Percentiles rank a stretch among this genome's conserved stretches.
Evolutionary conservation across 2,329 filamentous ascomycete species (phyloP).

Genomic region (Claviceps capensis): DNA sequence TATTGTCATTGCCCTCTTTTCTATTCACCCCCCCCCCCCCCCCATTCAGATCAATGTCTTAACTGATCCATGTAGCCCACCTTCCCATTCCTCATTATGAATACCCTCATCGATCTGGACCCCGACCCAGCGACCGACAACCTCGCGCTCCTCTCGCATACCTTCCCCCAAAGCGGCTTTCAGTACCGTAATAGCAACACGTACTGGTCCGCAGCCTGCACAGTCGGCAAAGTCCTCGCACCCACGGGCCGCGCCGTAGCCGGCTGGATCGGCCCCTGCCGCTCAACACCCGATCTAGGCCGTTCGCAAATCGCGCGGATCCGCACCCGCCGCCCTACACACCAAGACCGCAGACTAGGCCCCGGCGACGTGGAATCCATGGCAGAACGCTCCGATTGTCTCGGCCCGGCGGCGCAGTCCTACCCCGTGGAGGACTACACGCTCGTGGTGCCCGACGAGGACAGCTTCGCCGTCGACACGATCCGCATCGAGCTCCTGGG

Average conservation of each 20-base stretch:
- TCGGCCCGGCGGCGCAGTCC: constrained; percentile 46
- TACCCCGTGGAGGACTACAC: constrained; percentile 58
- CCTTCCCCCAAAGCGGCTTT: constrained; percentile 57
- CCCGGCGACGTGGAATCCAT: constrained; percentile 51
- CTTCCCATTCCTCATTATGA: constrained; percentile 66
- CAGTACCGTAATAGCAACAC: constrained; percentile 63
- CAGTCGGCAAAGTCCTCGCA: constrained; percentile 63
- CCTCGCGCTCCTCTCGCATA: constrained; percentile 53
- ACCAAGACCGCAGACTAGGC: constrained; percentile 29
- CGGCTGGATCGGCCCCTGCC: constrained; percentile 62
- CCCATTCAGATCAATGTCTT: background rate
- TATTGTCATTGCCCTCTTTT: background rate
- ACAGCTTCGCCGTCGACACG: constrained; percentile 45
- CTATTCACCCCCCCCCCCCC: background rate
- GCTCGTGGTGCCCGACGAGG: constrained; percentile 42
- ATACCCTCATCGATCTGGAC: constrained; percentile 62
- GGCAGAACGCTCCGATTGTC: constrained; percentile 52
- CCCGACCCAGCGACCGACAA: constrained; percentile 51
- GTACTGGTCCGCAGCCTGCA: constrained; percentile 60
- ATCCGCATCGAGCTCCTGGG: constrained; percentile 57
- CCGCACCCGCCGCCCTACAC: constrained; percentile 43
- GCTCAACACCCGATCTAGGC: constrained; percentile 51
- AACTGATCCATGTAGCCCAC: constrained; percentile 27
- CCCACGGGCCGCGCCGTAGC: constrained; percentile 57
- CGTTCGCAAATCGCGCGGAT: constrained; percentile 59